Evolutionary conservation across 805 yeast species (phyloP), one percentile per base, ranked within the genome.

Genomic region (Isabelozyma gotoi): DNA sequence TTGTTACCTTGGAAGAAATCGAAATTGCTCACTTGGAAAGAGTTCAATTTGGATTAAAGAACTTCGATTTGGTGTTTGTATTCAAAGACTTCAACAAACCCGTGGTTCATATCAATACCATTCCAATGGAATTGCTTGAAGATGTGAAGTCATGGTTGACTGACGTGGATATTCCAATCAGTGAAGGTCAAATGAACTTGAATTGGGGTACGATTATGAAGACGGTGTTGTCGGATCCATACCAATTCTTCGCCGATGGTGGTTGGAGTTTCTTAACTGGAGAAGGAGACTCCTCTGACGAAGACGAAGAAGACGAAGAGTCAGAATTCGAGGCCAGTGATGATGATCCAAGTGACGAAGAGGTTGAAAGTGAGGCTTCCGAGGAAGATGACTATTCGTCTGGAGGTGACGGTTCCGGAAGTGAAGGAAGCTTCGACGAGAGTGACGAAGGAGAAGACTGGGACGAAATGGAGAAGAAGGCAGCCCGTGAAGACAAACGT

Each of bases 161-260:
- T n/a, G 96, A 94, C 63, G 96, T 94, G 59, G 99, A 94, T 63
- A 86, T 94, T 50, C 96, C 99, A 32, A 84, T 78, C 71, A 86
- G 91, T 60, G 97, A 90, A 57, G 97, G 97, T 42, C 91, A 96
- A 36, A 85, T 94, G 69, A 92, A 92, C 71, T 82, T 94, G 79
- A 90, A 89, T 70, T 94, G 99, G 99, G 74, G 82, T 11, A 84
- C 90, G 18, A 91, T 94, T 60, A 92, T 94, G 97, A 92, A 90
- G 68, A 89, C 97, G 0, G 82, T 92, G 49, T 81, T 78, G 51
- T 83, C 90, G 3, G 97, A 94, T 64, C 98, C 99, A 11, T 89
- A 89, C 62, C 92, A 89, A 59, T 94, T 94, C 71, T 94, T 91
- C 67, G 67, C 65, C 14, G 95, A 88, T 57, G 99, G 98, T 43